Evolutionary conservation across 352 stramenopile genomes (phyloP), one percentile per base, ranked within the genome.

Genomic region (Globisporangium radiosum): DNA sequence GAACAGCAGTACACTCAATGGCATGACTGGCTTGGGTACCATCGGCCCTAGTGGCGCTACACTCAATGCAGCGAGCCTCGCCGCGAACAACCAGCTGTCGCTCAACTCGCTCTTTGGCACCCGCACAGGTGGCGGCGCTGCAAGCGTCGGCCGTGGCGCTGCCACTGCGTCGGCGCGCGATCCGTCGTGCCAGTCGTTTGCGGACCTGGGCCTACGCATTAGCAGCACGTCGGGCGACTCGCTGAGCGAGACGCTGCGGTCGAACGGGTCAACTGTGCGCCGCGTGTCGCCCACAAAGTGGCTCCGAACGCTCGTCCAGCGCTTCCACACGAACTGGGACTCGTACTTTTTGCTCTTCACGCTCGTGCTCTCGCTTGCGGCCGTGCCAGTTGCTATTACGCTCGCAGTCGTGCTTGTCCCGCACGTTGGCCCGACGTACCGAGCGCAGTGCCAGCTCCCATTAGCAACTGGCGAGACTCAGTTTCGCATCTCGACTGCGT

Each of bases 271-370:
- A 47, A 40, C 70, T 38, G 33, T 55, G 5, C 39, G 50, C 5
- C 49, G 49, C 7, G 33, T 10, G 54, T 19, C 51, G 15, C 65
- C 52, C 7, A 48, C 47, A 33, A 15, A 58, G 43, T 70, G 57
- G 63, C 55, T 78, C 7, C 52, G 63, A 37, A 74, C 75, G 47
- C 63, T 89, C 5, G 90, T 73, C 72, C 69, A 39, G 50, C 78
- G 82, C 8, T 66, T 89, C 53, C 60, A 77, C 47, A 70, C 72
- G n/a, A 87, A 84, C 56, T 92, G 82, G 82, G 76, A 92, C 54
- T 88, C 80, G n/a, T 72, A 81, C 39, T 81, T 77, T n/a, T 53
- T 90, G 1, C 76, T 81, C 40, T 63, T 72, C 13, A 85, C 76
- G 11, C 70, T 92, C 19, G 47, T 75, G 2, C 52, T 89, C 50